These are phyloP conservation scores for Ganoderma leucocontextum DNA, from an alignment of 1,284 basidiomycete genomes.

Conservation along the genomic window DNA sequence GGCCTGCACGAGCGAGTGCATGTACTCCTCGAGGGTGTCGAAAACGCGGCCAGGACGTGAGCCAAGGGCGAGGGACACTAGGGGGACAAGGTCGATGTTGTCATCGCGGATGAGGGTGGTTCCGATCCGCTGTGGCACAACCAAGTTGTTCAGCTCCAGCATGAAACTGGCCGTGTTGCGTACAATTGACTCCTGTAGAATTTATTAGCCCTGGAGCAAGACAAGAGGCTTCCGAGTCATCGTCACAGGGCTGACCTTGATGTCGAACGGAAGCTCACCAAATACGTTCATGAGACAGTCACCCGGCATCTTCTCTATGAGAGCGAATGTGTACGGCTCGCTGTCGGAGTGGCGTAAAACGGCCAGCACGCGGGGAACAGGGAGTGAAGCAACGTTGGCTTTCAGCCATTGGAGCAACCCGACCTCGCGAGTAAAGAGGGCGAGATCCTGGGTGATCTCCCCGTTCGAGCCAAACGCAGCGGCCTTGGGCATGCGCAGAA, in stretches of 20 bases:
- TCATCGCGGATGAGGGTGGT: background rate
- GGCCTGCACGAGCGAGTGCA: slow-evolving; percentile 7
- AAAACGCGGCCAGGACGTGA: background rate
- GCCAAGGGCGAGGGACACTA: background rate
- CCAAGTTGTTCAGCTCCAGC: slow-evolving; percentile 6
- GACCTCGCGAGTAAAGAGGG: background rate
- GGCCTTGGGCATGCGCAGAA: background rate
- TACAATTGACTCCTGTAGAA: slow-evolving; percentile 5
- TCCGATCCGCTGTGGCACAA: slow-evolving; percentile 14
- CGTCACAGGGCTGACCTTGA: slow-evolving; percentile 9
- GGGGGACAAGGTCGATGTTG: background rate
- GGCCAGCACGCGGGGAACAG: background rate
- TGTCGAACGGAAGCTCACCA: background rate
- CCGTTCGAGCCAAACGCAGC: background rate
- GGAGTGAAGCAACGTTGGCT: background rate
- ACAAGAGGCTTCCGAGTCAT: background rate
- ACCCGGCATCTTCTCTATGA: background rate
- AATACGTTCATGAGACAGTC: slow-evolving; percentile 13
- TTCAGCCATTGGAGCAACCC: background rate
- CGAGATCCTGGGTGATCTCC: slow-evolving; percentile 1
- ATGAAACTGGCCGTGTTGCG: background rate
- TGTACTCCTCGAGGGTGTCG: slow-evolving; percentile 18
- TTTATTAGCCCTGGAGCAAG: background rate
- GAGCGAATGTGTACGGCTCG: background rate
- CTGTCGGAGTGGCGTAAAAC: background rate